Evolutionary conservation across 495 filamentous ascomycete genomes (phyloP).

Genomic region (Aspergillus bertholletiae): DNA sequence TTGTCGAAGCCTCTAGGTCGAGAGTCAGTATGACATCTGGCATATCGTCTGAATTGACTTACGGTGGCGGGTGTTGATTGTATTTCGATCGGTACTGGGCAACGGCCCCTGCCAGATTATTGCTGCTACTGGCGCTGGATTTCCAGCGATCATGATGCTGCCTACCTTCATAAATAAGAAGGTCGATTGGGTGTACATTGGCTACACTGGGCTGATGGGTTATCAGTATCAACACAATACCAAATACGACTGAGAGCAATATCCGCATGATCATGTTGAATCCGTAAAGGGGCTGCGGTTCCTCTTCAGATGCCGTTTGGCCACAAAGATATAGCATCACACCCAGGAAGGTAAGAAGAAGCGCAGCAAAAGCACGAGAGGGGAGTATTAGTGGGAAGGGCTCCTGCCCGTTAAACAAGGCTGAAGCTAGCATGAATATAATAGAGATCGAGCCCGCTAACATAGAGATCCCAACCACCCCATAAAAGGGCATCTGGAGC

Average conservation of each 20-base stretch:
- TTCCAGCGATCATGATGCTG: slow-evolving; percentile 35
- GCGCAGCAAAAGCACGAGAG: slow-evolving; percentile 17
- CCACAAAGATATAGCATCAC: slow-evolving; percentile 26
- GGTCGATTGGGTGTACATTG: slow-evolving; percentile 45
- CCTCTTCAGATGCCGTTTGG: slow-evolving; percentile 27
- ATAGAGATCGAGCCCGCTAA: slow-evolving; percentile 30
- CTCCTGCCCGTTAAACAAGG: slow-evolving; percentile 26
- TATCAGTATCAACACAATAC: slow-evolving; percentile 27
- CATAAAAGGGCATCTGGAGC: slow-evolving; percentile 32
- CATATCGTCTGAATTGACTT: slow-evolving; percentile 4
- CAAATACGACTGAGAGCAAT: slow-evolving; percentile 23
- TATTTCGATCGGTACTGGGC: slow-evolving; percentile 42
- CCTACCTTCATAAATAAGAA: slow-evolving; percentile 40
- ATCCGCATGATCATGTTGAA: slow-evolving; percentile 29
- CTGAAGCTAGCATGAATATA: slow-evolving; percentile 25
- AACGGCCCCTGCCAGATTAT: slow-evolving; percentile 35
- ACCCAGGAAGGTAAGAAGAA: slow-evolving; percentile 17
- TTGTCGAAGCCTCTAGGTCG: slow-evolving; percentile 40
- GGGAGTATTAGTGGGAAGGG: slow-evolving; percentile 30
- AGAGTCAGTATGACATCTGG: slow-evolving; percentile 6
- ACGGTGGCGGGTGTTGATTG: slow-evolving; percentile 48
- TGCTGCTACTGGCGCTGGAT: slow-evolving; percentile 31
- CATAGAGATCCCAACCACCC: slow-evolving; percentile 29
- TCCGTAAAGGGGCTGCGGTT: slow-evolving; percentile 26
- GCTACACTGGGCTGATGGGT: slow-evolving; percentile 24